Base-by-base conservation (phyloP, 768 basidiomycete species). In the Auricularia cornea region DNA sequence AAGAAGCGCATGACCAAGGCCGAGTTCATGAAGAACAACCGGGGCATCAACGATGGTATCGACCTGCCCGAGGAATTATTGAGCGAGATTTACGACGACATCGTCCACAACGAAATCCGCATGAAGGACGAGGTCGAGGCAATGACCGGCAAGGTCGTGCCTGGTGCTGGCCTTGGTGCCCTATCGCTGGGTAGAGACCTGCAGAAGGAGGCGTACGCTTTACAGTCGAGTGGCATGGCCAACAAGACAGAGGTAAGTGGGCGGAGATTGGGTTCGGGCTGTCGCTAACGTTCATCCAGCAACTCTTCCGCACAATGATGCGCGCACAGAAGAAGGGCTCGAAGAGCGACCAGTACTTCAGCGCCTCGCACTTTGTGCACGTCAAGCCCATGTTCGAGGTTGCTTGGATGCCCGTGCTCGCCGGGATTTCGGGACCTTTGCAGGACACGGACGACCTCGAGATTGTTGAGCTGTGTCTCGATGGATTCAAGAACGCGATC, bases 301-400 rank as follows among this genome's bases (percentile, higher is more conserved):
- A 94, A 1, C 80, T 98, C 62, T 94, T 99, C 80, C 86, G 83
- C 68, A 94, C 94, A 0, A 84, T 98, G 81, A 90, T 94, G 81
- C 87, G 90, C 33, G 84, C 92, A 30, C 95, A 98, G 71, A 85
- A 91, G n/a, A 91, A 89, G 68, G 86, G 88, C 28, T 84, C 87
- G 8, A 75, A 78, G 4, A 84, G 80, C 29, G 93, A 97, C 66
- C 92, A 96, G 66, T 99, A 94, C 77, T 97, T 95, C 77, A 93
- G 92, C 66, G 97, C 97, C 1, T 97, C 93, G 0, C 92, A 98
- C 70, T 92, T 94, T 66, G 85, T 98, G 63, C 97, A 99, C 72
- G 96, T 98, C 65, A 84, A 87, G 40, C 96, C 97, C 23, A 99
- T 99, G 97, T 97, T 99, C 69, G 96, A 98, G 75, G 95, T 98